A percentile compares a stretch with the other conserved stretches of the same genome.
phyloP scores from a whole-genome alignment of 129 eudicot genomes.

The Ambrosia artemisiifolia region DNA sequence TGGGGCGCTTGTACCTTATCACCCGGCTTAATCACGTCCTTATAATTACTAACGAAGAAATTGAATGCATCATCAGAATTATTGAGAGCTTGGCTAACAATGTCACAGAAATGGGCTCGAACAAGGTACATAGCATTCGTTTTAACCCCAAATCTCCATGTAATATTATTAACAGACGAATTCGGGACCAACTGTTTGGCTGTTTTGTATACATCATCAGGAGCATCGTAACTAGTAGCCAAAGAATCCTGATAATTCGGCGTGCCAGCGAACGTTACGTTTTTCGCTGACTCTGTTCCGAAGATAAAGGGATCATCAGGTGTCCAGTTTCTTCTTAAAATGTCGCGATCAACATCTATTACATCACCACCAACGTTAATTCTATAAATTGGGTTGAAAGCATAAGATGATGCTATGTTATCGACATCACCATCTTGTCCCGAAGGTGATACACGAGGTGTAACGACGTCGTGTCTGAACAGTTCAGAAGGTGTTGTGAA shows the following conservation, averaged over 20 bases:
- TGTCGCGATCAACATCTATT: slow-evolving; percentile 23
- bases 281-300: slow-evolving; percentile 9
- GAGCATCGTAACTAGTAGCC: slow-evolving; percentile 37
- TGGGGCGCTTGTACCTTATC: not conserved
- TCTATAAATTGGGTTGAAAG: slow-evolving; percentile 39
- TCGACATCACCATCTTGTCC: not conserved
- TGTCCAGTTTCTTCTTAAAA: slow-evolving; percentile 46
- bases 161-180: slow-evolving; percentile 19
- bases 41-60: slow-evolving; percentile 25
- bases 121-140: slow-evolving; percentile 22
- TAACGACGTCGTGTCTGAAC: slow-evolving; percentile 8
- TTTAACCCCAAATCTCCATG: slow-evolving; percentile 53
- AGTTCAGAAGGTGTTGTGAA: slow-evolving; percentile 33
- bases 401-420: not conserved
- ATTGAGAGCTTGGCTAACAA: not conserved
- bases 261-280: accelerated
- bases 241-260: not conserved
- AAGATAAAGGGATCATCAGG: slow-evolving; percentile 43
- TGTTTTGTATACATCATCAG: slow-evolving; percentile 43
- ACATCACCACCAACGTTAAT: slow-evolving; percentile 53
- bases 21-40: not conserved
- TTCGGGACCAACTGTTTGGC: slow-evolving; percentile 34
- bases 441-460: not conserved
- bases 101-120: slow-evolving; percentile 55
- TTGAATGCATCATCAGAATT: slow-evolving; percentile 5